Base-by-base conservation (phyloP, 176 grass and related monocot genomes). In the Triticum monococcum region DNA sequence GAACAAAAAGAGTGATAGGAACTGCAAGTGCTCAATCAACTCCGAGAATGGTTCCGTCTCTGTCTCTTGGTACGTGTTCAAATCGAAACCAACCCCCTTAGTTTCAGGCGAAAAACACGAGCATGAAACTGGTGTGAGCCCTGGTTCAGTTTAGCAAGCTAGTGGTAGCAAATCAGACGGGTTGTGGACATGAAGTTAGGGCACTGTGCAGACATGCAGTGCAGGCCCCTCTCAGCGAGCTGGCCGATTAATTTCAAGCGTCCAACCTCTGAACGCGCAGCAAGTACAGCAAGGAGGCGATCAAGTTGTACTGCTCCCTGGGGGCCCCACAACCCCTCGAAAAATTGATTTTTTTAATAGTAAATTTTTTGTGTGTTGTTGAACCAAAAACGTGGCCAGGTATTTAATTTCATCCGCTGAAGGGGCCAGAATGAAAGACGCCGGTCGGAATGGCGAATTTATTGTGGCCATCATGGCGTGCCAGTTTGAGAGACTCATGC, bases 241-340 rank as follows among this genome's bases (percentile, higher is more conserved):
- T 79, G 79, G 18, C 66, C 9, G 83, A 79, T 79, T 79, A 75
- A 80, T 50, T 87, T 60, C 46, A 60, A 7, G 59, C 32, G 67
- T 66, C 68, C 20, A 52, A 79, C 75, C 69, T 74, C 75, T 75
- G 75, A 87, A 83, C 60, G 65, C 41, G 57, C 22, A 16, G 30
- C 62, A 69, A 35, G 18, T 43, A 30, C 63, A 71, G 48, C 50
- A 6, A 54, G 38, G 69, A 72, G 6, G 41, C 7, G 32, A 46
- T 52, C 48, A 79, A 63, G 48, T 36, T 30, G 13, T 14, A 52
- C 7, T 61, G 5, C 14, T n/a, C 57, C 50, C 48, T 17, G 48
- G 14, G 48, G 14, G 5, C 48, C 48, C 5, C 13, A 46, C 12
- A 52, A 1, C 48, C 48, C 16, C 50, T 17, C 5, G 16, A 54